phyloP scores from a whole-genome alignment of 495 filamentous ascomycete genomes.

The Xylaria flabelliformis region DNA sequence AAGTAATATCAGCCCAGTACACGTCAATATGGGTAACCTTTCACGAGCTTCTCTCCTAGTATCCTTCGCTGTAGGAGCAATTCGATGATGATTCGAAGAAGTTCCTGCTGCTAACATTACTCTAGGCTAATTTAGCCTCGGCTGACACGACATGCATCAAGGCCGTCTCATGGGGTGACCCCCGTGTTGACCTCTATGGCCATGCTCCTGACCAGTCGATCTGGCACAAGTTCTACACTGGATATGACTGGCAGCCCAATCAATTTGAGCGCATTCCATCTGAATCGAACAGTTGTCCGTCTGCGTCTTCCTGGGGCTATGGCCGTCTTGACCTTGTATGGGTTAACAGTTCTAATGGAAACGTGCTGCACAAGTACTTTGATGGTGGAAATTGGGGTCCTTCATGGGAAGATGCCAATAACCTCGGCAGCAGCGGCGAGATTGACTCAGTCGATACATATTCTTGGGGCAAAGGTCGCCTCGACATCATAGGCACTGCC shows the following conservation, averaged over 20 bases:
- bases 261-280: slow-evolving; percentile 20
- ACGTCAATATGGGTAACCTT: slow-evolving; percentile 16
- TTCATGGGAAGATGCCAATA: slow-evolving; percentile 13
- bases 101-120: slow-evolving; percentile 2
- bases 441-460: background rate
- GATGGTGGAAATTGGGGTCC: slow-evolving; percentile 16
- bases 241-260: slow-evolving; percentile 25
- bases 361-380: slow-evolving; percentile 21
- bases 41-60: background rate
- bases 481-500: slow-evolving; percentile 17
- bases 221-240: slow-evolving; percentile 28
- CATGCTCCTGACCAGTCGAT: slow-evolving; percentile 17
- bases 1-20: background rate
- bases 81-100: too few species aligned
- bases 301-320: slow-evolving; percentile 13
- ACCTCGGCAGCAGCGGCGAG: slow-evolving; percentile 9
- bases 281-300: background rate
- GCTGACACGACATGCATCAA: background rate
- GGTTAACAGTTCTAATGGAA: background rate
- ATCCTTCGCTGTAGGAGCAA: background rate
- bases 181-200: slow-evolving; percentile 25
- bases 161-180: slow-evolving; percentile 21
- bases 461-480: slow-evolving; percentile 17
- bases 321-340: slow-evolving; percentile 22
- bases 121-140: slow-evolving; percentile 10